Evolutionary conservation across 192 early-diverging fungal genomes (phyloP), one percentile per base, ranked within the genome.

Genomic region (Chytriomyces sp.): DNA sequence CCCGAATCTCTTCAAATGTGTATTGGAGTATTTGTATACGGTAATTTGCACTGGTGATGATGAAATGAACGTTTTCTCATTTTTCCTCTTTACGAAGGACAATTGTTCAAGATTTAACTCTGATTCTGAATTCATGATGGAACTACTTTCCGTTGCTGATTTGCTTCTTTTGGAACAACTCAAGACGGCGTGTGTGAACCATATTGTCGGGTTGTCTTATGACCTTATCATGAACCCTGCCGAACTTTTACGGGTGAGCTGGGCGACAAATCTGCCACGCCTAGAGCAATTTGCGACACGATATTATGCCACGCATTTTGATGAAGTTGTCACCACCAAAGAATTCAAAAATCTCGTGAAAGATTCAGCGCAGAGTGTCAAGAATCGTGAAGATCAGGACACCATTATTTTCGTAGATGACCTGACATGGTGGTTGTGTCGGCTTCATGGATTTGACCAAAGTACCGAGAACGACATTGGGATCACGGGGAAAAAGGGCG

Each of bases 361-460:
- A 14, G 79, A 84, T 49, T 70, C 64, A 4, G 77, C 82, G 10
- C 66, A 82, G 19, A 60, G 52, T 22, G 84, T 84, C 34, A 31
- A 52, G 32, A 70, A 64, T 39, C 32, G 82, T 40, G 58, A 87
- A 66, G 82, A 84, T 61, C 78, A 75, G 4, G 85, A 87, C 69
- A 78, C 85, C 4, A 73, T 87, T 34, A 77, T 85, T 25, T 75
- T 87, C 33, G 75, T 85, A 28, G 85, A 87, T 64, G 85, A 87
- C 66, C 53, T 87, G 52, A 60, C 78, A 25, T 87, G 73, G 40
- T 87, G 75, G 73, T 52, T 86, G 2, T 64, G 52, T 19, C 81
- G 75, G 55, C 26, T 66, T 5, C 55, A 74, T 44, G 56, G 56
- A n/a, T 59, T 66, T 39, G 72, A 55, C 14, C 73, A 70, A 4